Conservation (phyloP, 2,329 filamentous ascomycete genomes). For the Fusarium avenaceum region DNA sequence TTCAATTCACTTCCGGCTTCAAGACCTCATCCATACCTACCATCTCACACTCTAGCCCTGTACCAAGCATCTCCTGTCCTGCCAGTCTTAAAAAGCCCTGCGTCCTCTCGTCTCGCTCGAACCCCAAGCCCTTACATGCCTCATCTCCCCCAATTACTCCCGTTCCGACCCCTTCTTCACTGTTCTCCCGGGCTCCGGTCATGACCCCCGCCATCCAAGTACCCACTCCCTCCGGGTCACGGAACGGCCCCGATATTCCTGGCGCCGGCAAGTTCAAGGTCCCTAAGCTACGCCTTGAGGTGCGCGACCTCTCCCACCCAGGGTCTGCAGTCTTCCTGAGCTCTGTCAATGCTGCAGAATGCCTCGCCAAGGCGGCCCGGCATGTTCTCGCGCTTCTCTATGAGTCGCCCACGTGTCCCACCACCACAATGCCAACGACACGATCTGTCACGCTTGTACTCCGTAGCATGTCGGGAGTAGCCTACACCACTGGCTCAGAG, state of each 20-base stretch:
- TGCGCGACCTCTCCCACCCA: conserved; percentile 69
- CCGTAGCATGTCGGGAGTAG: conserved; percentile 83
- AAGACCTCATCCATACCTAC: neutral
- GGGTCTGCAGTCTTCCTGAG: conserved; percentile 77
- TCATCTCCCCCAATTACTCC: conserved; percentile 44
- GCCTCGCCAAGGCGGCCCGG: conserved; percentile 73
- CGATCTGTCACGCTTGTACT: conserved; percentile 89
- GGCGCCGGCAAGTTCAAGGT: conserved; percentile 54
- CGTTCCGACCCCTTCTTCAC: conserved; percentile 40
- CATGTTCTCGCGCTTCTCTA: conserved; percentile 83
- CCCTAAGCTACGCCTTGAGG: conserved; percentile 71
- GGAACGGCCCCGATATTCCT: conserved; percentile 32
- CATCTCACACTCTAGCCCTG: conserved; percentile 1
- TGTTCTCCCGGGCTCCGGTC: conserved; percentile 43
- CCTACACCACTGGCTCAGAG: conserved; percentile 86
- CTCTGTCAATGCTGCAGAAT: conserved; percentile 71
- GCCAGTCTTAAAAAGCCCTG: conserved; percentile 2
- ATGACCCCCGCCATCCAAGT: conserved; percentile 49
- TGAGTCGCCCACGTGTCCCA: conserved; percentile 56
- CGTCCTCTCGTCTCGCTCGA: neutral
- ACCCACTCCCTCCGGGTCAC: conserved; percentile 33
- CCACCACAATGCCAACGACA: conserved; percentile 69
- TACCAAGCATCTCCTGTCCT: conserved; percentile 1
- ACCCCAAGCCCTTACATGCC: conserved; percentile 39
- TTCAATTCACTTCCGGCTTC: conserved; percentile 15